Base-by-base conservation (phyloP, 1,139 yeast genomes). In the Arxiozyma bovina region DNA sequence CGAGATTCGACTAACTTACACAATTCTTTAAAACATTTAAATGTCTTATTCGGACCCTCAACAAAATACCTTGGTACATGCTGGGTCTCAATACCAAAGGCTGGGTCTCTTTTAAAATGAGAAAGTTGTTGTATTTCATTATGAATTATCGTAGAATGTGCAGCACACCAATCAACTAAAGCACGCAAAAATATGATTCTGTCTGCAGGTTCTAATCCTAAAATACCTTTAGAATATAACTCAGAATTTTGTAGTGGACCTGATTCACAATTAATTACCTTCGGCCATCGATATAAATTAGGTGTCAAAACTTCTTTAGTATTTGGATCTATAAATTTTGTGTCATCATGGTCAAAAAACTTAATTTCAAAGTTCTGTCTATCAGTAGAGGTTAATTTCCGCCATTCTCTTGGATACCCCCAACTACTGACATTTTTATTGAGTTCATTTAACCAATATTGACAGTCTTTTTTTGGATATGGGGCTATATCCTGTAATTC, bases 391-490 rank as follows among this genome's bases (percentile, higher is more conserved):
- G 34, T 18, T 5, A 18, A 20, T 12, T 48, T 7, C 42, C 74
- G 70, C 81, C 81, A 77, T 64, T 77, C 80, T 38, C 56, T 61
- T 1, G 81, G 81, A 42, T 77, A 66, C 0, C 82, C 81, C 59
- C 73, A 69, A 12, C 57, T 57, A 1, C 56, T 53, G 18, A 70
- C 72, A 45, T 65, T 63, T 0, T 74, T 60, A 55, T 75, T 66
- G 58, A 48, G 60, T 52, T 63, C 68, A 65, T 56, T 65, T 3
- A 79, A 66, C 52, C 50, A 45, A 21, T 25, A n/a, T 20, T 27
- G 44, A 15, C 51, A 42, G 25, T 34, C 38, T 11, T 47, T 50
- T 23, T 44, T 53, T 4, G 55, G 54, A 42, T 41, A 53, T n/a
- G 51, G 50, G 3, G 25, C 20, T 2, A 53, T 20, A n/a, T 48